phyloP scores from a whole-genome alignment of 2,329 filamentous ascomycete species.

The Exophiala viscosa region DNA sequence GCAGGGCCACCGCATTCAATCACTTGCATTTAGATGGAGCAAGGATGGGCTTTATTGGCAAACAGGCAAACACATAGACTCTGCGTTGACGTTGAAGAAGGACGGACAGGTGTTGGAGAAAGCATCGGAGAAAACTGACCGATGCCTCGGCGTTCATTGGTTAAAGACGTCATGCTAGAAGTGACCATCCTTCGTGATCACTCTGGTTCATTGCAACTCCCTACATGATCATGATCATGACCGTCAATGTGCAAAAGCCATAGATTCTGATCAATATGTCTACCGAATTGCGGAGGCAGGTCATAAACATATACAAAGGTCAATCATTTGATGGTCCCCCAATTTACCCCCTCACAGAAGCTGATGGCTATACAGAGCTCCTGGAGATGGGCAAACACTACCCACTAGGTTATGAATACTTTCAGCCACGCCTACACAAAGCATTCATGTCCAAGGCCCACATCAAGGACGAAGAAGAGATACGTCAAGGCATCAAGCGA shows the following conservation, averaged over 20 bases:
- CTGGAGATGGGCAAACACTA: constrained; percentile 82
- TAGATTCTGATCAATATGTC: constrained; percentile 37
- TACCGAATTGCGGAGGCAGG: constrained; percentile 65
- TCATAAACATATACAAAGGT: constrained; percentile 89
- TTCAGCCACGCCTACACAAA: constrained; percentile 73
- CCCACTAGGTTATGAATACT: constrained; percentile 78
- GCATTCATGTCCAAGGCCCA: constrained; percentile 76
- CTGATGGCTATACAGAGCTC: constrained; percentile 58
- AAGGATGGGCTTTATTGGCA: no score
- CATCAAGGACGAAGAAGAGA: constrained; percentile 69
- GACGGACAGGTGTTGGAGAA: no score
- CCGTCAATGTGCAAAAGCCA: no score
- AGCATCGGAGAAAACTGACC: background rate
- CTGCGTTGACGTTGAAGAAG: no score
- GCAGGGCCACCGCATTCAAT: background rate
- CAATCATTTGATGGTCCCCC: no score
- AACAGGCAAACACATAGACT: no score
- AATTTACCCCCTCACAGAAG: background rate
- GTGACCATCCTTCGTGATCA: background rate
- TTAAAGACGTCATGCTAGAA: background rate
- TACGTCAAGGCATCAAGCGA: constrained; percentile 68
- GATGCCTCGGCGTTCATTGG: background rate
- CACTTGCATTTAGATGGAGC: background rate
- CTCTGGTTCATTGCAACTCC: no score
- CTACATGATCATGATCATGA: no score